Conservation (phyloP, 1,284 basidiomycete species). For the Ustilago lituana region DNA sequence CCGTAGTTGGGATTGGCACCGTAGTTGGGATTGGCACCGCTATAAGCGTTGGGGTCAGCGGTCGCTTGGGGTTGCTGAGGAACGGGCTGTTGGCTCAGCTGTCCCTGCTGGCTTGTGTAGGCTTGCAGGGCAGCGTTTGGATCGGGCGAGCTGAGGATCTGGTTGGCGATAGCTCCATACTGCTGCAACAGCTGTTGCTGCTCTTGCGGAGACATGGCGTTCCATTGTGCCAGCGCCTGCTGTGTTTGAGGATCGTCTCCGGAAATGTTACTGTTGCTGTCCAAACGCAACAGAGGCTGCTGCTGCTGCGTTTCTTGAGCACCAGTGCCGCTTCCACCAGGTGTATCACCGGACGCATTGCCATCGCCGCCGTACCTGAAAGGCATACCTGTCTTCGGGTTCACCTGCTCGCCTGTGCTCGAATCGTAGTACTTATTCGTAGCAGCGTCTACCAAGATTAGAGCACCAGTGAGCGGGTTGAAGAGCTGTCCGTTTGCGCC, state of each 20-base stretch:
- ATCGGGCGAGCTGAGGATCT: constrained; percentile 31
- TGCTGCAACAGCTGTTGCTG: constrained; percentile 34
- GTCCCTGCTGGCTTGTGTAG: constrained; percentile 13
- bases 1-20: too few relatives aligned
- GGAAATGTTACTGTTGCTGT: constrained; percentile 9
- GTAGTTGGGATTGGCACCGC: too few relatives aligned
- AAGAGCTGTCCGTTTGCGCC: constrained; percentile 38
- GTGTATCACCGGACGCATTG: too few relatives aligned
- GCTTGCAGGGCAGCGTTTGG: constrained; percentile 28
- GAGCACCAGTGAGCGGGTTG: constrained; percentile 36
- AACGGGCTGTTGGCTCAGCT: background rate
- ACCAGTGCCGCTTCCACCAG: background rate
- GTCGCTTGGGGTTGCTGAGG: background rate
- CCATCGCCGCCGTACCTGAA: constrained; percentile 11
- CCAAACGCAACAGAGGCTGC: constrained; percentile 11
- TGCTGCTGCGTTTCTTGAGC: background rate
- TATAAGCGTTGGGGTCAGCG: too few relatives aligned
- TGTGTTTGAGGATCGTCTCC: constrained; percentile 24
- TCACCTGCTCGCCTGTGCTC: constrained; percentile 30
- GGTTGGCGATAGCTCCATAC: constrained; percentile 18
- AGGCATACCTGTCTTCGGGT: constrained; percentile 38
- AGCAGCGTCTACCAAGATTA: constrained; percentile 29
- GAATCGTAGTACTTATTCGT: constrained; percentile 32
- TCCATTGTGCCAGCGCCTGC: constrained; percentile 31
- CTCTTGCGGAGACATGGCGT: constrained; percentile 24